These are phyloP conservation scores for Gossypium sturtianum DNA, from an alignment of 345 rosid genomes.

Conservation along the genomic window DNA sequence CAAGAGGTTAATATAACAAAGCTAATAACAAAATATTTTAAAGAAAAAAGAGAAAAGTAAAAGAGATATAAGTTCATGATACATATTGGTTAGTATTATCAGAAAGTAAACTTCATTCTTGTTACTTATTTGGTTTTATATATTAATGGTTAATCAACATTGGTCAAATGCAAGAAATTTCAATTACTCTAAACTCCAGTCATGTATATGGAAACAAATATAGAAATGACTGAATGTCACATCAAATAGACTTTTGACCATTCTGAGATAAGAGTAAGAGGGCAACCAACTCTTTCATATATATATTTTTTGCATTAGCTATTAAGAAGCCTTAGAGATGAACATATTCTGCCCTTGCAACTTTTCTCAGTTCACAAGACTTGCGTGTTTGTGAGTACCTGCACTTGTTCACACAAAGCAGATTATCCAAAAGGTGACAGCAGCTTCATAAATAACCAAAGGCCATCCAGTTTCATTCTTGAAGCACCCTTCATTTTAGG, in stretches of 20 bases:
- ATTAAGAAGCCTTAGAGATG: background rate
- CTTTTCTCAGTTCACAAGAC: background rate
- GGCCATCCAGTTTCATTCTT: constrained; percentile 2
- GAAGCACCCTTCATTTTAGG: background rate
- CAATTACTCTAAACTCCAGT: background rate
- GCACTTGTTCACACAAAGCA: background rate
- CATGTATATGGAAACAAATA: background rate
- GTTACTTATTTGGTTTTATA: no score
- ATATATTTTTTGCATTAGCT: background rate
- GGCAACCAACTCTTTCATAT: background rate
- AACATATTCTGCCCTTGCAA: background rate
- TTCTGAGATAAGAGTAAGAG: background rate
- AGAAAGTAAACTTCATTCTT: no score
- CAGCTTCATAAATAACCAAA: background rate
- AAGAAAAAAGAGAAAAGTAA: no score
- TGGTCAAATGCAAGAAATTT: no score
- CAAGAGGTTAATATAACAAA: no score
- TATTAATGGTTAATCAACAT: no score
- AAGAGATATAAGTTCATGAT: no score
- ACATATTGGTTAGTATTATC: no score
- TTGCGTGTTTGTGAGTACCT: background rate
- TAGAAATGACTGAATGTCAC: background rate
- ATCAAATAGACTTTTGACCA: background rate
- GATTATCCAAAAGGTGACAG: background rate
- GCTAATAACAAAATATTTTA: no score